Conservation (phyloP, 202 grass and related monocot genomes). For the Saccharum hybrid region DNA sequence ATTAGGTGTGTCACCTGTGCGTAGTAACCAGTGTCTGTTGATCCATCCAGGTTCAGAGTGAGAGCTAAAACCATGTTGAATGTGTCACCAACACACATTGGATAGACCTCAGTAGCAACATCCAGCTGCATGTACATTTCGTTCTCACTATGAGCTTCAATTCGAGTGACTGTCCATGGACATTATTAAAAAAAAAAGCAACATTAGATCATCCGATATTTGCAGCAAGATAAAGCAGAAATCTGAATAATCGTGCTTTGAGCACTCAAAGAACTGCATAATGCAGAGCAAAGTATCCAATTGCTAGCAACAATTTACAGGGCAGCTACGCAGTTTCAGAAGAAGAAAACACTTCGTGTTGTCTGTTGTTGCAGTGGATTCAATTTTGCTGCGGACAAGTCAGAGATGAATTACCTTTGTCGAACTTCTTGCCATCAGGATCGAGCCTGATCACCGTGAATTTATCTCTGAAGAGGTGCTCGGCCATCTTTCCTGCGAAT, state of each 20-base stretch:
- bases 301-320: too few relatives aligned
- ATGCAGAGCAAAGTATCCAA: too few relatives aligned
- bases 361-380: not conserved
- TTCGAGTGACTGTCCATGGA: constrained; percentile 61
- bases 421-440: constrained; percentile 84
- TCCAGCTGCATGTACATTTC: constrained; percentile 81
- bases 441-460: constrained; percentile 61
- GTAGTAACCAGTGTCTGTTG: constrained; percentile 65
- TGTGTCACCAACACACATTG: constrained; percentile 55
- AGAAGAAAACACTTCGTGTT: not conserved
- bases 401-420: constrained; percentile 54
- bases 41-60: constrained; percentile 86
- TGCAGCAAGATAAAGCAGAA: not conserved
- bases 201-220: not conserved
- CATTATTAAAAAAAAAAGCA: not conserved
- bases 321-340: not conserved
- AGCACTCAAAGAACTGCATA: not conserved
- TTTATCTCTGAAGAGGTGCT: constrained; percentile 74
- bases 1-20: constrained; percentile 53
- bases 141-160: constrained; percentile 64
- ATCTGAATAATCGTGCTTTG: not conserved
- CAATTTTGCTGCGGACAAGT: not conserved
- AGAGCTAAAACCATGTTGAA: constrained; percentile 85
- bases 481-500: constrained; percentile 52
- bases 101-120: constrained; percentile 79